Percentiles rank a stretch among this genome's conserved stretches.
phyloP scores from a whole-genome alignment of 371 early-diverging fungal genomes.

The Actinomucor elegans region DNA sequence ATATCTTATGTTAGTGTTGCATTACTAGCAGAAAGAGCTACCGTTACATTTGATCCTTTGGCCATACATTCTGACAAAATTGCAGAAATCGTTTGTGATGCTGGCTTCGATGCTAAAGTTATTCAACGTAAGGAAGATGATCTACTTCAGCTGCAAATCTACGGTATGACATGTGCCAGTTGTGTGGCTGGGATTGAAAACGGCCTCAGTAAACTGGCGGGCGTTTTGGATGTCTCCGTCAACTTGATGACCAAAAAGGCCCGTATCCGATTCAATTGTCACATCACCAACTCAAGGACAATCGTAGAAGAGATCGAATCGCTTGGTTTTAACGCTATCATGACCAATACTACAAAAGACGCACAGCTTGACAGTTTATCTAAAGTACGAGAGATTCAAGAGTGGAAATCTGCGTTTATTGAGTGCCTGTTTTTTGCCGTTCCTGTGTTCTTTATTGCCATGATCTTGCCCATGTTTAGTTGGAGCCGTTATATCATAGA shows the following conservation, averaged over 20 bases:
- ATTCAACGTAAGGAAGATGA: slow-evolving; percentile 37
- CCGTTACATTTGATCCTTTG: slow-evolving; percentile 5
- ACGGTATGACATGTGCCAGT: slow-evolving; percentile 89
- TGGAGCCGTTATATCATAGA: slow-evolving; percentile 38
- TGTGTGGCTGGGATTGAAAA: slow-evolving; percentile 80
- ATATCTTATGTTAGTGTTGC: slow-evolving; percentile 48
- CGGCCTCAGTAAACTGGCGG: slow-evolving; percentile 55
- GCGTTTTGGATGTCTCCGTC: slow-evolving; percentile 69
- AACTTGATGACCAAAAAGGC: slow-evolving; percentile 78
- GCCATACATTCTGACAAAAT: slow-evolving; percentile 33
- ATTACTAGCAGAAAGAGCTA: slow-evolving; percentile 78
- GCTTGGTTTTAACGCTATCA: slow-evolving; percentile 85
- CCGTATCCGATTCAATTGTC: neutral
- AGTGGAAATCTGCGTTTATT: slow-evolving; percentile 73
- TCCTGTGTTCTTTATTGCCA: slow-evolving; percentile 84
- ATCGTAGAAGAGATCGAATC: slow-evolving; percentile 79
- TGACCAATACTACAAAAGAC: slow-evolving; percentile 56
- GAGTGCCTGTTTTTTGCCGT: slow-evolving; percentile 67
- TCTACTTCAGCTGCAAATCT: slow-evolving; percentile 70
- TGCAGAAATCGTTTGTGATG: slow-evolving; percentile 61
- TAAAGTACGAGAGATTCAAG: slow-evolving; percentile 83
- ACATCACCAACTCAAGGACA: slow-evolving; percentile 53
- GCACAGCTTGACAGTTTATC: slow-evolving; percentile 90
- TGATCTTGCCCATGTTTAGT: slow-evolving; percentile 73
- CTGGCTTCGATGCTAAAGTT: slow-evolving; percentile 79